Evolutionary conservation across 176 grass and related monocot species (phyloP).

Genomic region (Oryza brachyantha): DNA sequence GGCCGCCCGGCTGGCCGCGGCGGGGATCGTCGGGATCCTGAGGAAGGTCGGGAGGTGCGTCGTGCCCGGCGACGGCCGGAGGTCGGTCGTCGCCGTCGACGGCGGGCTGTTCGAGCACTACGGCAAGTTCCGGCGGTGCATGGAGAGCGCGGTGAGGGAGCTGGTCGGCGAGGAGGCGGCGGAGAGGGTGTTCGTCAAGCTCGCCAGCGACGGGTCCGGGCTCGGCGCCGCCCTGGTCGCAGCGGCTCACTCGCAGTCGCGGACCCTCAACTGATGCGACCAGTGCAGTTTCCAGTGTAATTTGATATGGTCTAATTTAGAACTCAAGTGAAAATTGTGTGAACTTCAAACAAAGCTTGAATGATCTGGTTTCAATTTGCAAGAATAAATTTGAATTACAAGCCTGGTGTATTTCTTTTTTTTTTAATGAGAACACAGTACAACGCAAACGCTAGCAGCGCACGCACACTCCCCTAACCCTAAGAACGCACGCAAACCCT

Average conservation of each 20-base stretch:
- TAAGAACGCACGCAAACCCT: too few species aligned
- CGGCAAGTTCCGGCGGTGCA: conserved; percentile 51
- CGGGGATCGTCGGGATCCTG: conserved; percentile 78
- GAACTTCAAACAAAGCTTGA: too few species aligned
- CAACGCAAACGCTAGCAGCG: too few species aligned
- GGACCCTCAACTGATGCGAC: too few species aligned
- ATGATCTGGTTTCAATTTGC: too few species aligned
- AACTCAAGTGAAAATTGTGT: too few species aligned
- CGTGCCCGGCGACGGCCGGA: conserved; percentile 27
- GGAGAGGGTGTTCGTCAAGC: conserved; percentile 38
- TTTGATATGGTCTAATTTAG: too few species aligned
- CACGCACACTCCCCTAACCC: too few species aligned
- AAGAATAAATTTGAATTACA: too few species aligned
- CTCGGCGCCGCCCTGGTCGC: conserved; percentile 71
- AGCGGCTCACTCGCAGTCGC: conserved; percentile 63
- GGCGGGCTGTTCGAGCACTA: conserved; percentile 70
- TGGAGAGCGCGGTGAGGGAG: conserved; percentile 64
- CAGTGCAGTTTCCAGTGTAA: too few species aligned
- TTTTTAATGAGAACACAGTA: too few species aligned
- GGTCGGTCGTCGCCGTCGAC: conserved; percentile 63
- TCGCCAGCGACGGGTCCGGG: conserved; percentile 70
- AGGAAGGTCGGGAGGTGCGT: conserved; percentile 59
- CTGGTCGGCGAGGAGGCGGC: conserved; percentile 64
- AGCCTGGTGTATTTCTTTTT: too few species aligned
- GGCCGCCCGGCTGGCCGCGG: conserved; percentile 67